Evolutionary conservation across 2,329 filamentous ascomycete species (phyloP), one percentile per base, ranked within the genome.

Genomic region (Pleomassaria siparia): DNA sequence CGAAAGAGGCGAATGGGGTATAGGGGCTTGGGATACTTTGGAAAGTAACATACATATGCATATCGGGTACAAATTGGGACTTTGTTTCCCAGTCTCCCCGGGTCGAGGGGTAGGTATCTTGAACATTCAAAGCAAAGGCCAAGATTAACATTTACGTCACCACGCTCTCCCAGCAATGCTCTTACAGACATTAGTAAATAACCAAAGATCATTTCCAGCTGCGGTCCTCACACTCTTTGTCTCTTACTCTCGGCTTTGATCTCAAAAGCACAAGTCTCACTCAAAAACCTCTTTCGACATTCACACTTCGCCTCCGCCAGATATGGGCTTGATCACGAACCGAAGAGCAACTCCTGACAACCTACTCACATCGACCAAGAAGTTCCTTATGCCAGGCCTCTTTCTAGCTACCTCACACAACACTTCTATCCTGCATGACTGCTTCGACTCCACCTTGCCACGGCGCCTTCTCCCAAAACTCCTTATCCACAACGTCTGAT

Each of bases 251-350:
- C 37, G n/a, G n/a, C n/a, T 22, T 26, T 22, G 6, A 29, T 16
- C 40, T 25, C 37, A 20, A 48, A 54, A 8, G 49, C 49, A 44
- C 51, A 54, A 32, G 49, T 39, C 48, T 54, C 51, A 12, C 33
- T 46, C 25, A 53, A 46, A 15, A 54, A 26, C 39, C 49, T 48
- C 43, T 51, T 54, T 12, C 42, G 22, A 42, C 51, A 54, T 3
- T 24, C 26, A 41, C 51, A 54, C 8, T 41, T 43, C 26, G 41
- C 39, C 24, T 25, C 45, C 15, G 51, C 51, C 7, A 49, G 10
- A 45, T 49, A 54, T 13, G 48, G 48, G n/a, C 41, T 51, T 39
- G 36, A 54, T 49, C 21, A 45, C 39, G 24, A 54, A 28, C 39
- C 51, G 40, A 22, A 54, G 41, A 30, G 51, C 47, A 2, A 54